Conservation (phyloP, 2,329 filamentous ascomycete species). For the Botrytis galanthina region DNA sequence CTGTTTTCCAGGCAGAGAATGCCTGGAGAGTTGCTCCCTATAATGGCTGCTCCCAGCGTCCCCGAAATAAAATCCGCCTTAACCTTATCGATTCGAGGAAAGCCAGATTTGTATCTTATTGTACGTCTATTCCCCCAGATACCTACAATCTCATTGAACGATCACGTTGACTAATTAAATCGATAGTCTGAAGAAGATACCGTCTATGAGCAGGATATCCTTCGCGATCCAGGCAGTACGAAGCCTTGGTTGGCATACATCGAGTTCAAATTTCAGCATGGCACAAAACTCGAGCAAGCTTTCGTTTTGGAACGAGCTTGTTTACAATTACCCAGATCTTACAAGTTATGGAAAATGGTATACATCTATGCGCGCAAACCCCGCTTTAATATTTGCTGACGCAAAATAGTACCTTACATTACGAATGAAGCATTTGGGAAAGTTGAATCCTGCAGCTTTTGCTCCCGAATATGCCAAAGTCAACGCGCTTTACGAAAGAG, state of each 20-base stretch:
- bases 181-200: slow-evolving; percentile 81
- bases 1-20: slow-evolving; percentile 35
- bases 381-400: slow-evolving; percentile 24
- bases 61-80: slow-evolving; percentile 23
- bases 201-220: slow-evolving; percentile 93
- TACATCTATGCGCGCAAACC: slow-evolving; percentile 12
- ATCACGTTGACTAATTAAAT: slow-evolving; percentile 30
- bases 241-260: slow-evolving; percentile 96
- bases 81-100: slow-evolving; percentile 34
- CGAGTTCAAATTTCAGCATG: slow-evolving; percentile 85
- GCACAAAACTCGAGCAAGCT: slow-evolving; percentile 80
- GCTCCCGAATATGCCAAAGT: slow-evolving; percentile 85
- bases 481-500: slow-evolving; percentile 90
- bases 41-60: slow-evolving; percentile 38
- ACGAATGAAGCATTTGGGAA: slow-evolving; percentile 74
- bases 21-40: slow-evolving; percentile 40
- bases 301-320: slow-evolving; percentile 88
- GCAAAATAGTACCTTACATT: slow-evolving; percentile 73
- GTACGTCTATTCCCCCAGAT: slow-evolving; percentile 29
- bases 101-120: slow-evolving; percentile 41
- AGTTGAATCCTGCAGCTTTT: slow-evolving; percentile 78
- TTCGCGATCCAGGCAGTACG: slow-evolving; percentile 78
- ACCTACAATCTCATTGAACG: background rate
- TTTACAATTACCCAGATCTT: slow-evolving; percentile 83
- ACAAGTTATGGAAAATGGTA: slow-evolving; percentile 97